phyloP scores from a whole-genome alignment of 2,329 filamentous ascomycete genomes.

The Davidsoniella virescens region DNA sequence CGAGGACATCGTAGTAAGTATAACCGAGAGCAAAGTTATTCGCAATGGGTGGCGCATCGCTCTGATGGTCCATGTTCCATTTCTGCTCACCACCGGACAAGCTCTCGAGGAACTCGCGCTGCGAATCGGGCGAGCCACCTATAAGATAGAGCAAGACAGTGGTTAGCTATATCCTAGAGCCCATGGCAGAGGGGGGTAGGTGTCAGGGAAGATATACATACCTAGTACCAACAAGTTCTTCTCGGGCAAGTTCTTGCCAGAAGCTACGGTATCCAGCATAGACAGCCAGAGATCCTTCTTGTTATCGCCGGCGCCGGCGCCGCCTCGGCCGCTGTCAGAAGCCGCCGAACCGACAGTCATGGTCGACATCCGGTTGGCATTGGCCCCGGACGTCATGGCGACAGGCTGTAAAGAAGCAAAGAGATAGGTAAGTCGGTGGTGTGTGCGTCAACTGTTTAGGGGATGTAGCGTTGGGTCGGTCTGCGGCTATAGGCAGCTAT shows the following conservation, averaged over 20 bases:
- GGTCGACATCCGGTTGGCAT: constrained; percentile 39
- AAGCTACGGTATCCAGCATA: constrained; percentile 80
- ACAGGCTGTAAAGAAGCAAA: not conserved
- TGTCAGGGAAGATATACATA: constrained; percentile 36
- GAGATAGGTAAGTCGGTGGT: too few relatives aligned
- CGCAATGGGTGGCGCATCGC: constrained; percentile 59
- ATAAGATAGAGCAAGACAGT: constrained; percentile 7
- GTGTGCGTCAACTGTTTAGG: too few relatives aligned
- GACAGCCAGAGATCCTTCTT: constrained; percentile 90
- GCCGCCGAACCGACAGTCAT: constrained; percentile 36
- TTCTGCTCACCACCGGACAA: constrained; percentile 37
- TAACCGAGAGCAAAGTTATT: constrained; percentile 89
- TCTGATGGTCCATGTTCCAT: constrained; percentile 37
- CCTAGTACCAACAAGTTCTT: constrained; percentile 82
- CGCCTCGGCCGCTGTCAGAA: constrained; percentile 19
- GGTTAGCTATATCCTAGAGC: not conserved
- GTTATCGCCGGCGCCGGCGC: constrained; percentile 47
- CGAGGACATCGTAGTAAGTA: constrained; percentile 86
- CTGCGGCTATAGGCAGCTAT: too few relatives aligned
- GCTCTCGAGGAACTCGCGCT: constrained; percentile 66
- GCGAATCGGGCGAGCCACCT: constrained; percentile 71
- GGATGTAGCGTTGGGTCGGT: too few relatives aligned
- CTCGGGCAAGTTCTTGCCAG: constrained; percentile 75
- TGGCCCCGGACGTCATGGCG: constrained; percentile 29
- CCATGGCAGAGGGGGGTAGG: not conserved